Evolutionary conservation across 441 rosid genomes (phyloP), one percentile per base, ranked within the genome.

Genomic region (Corymbia calophylla): DNA sequence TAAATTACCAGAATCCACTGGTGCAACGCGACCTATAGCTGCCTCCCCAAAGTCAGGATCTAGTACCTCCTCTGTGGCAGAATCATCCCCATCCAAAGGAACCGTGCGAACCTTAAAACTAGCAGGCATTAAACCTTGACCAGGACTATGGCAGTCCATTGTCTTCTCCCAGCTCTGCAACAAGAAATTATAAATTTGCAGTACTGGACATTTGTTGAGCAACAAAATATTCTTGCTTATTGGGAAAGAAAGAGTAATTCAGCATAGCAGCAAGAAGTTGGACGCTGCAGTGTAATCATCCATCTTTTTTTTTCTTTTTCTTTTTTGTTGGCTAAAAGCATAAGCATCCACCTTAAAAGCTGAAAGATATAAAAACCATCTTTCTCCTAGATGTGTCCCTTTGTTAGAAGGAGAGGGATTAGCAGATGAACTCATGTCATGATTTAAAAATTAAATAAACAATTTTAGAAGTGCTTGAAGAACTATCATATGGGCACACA

Each of bases 51-150:
- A 97, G 91, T 97, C 98, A 18, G 98, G 99, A 93, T 97, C 99
- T 86, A 97, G 88, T 88, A 97, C 95, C 91, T 97, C 99, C 92
- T 97, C 99, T 2, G 96, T 92, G 86, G 94, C 94, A 87, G 94
- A 92, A 88, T 96, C 98, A 92, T 96, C 98, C 89, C 97, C 97
- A 64, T 96, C 99, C 88, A 96, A 92, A 35, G 95, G 97, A 91
- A 97, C 95, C 0, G 97, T 96, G 44, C 97, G 96, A 62, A 97
- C 99, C 94, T 97, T 97, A 90, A 97, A 97, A 95, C 99, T 97
- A 77, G 99, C 97, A 91, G 99, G 99, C 99, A 97, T 97, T 93
- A 97, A 92, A 32, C 99, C 99, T 89, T 97, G 99, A 48, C 99
- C 99, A 64, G 98, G 99, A 93, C 99, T 97, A 91, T 97, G 97